Base-by-base conservation (phyloP, 345 rosid species). In the Salix purpurea region DNA sequence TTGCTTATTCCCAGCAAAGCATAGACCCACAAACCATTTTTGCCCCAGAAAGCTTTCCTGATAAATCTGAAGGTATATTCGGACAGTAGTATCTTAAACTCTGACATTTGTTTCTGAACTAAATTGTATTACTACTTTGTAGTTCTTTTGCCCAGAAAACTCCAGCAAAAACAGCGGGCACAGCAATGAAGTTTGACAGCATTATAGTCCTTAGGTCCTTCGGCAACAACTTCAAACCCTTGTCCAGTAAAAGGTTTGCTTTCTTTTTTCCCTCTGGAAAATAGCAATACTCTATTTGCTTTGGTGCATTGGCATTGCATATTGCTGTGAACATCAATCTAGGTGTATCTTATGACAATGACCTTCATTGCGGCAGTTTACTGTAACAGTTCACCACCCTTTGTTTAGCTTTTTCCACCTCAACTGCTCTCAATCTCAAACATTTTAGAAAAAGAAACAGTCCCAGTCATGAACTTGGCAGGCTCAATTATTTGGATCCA, bases 61-160 rank as follows among this genome's bases (percentile, higher is more conserved):
- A 85, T 54, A 83, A 87, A 73, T 70, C 81, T 77, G 86, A 87
- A 88, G 90, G 99, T 96, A 87, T 19, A 46, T 12, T 30, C 52
- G 24, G 28, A 62, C 16, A 3, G 46, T 50, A 37, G 61, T 50
- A 26, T 52, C 34, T 4, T 66, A 12, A 23, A 28, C 64, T 30
- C 26, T 48, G 19, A 65, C 39, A 30, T 72, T 67, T 46, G 39
- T 70, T 30, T 61, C 30, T 69, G 69, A 18, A 64, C 81, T 83
- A 76, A 62, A 50, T 21, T 28, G 66, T 4, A 32, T 77, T 48
- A 4, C 46, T 11, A 19, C 56, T 76, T 40, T 67, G 76, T 69
- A 87, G 92, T 86, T 77, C 75, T 84, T 58, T 79, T 86, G 86
- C 91, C 89, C 18, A 84, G 87, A 72, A 90, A 72, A 80, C 77